phyloP scores from a whole-genome alignment of 1,139 yeast species.

The Komagataea norvegica region DNA sequence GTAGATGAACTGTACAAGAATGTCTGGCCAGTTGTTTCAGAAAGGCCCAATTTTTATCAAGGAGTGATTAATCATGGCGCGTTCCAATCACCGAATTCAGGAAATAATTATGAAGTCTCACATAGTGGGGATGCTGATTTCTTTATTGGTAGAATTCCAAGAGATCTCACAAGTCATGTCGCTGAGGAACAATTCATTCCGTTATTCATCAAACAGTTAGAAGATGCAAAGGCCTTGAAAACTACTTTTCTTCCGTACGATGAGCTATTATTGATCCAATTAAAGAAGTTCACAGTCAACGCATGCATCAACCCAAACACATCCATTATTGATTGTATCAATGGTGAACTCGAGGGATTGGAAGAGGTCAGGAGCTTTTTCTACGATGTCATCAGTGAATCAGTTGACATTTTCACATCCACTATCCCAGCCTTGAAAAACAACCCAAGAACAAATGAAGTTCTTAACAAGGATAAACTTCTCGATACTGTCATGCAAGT shows the following conservation, averaged over 20 bases:
- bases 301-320: conserved; percentile 82
- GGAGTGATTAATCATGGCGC: conserved; percentile 87
- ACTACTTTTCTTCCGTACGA: conserved; percentile 44
- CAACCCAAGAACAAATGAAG: conserved; percentile 24
- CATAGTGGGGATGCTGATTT: conserved; percentile 69
- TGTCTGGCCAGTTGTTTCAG: conserved; percentile 49
- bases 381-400: conserved; percentile 45
- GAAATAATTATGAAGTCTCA: conserved; percentile 34
- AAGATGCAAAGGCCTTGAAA: conserved; percentile 33
- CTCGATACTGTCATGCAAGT: conserved; percentile 39
- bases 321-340: conserved; percentile 66
- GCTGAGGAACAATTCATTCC: conserved; percentile 26
- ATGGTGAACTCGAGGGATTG: conserved; percentile 57
- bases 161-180: conserved; percentile 17
- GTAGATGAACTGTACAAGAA: conserved; percentile 46
- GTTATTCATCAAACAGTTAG: conserved; percentile 25
- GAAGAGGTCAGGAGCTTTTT: conserved; percentile 37
- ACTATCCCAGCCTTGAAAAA: conserved; percentile 28
- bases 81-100: conserved; percentile 35
- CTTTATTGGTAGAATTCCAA: conserved; percentile 44
- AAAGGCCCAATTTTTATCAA: conserved; percentile 57
- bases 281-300: conserved; percentile 73
- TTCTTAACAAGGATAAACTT: conserved; percentile 42
- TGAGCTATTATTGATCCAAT: conserved; percentile 59
- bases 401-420: conserved; percentile 32